Evolutionary conservation across 176 grass and related monocot species (phyloP).

Genomic region (Carex scoparia): DNA sequence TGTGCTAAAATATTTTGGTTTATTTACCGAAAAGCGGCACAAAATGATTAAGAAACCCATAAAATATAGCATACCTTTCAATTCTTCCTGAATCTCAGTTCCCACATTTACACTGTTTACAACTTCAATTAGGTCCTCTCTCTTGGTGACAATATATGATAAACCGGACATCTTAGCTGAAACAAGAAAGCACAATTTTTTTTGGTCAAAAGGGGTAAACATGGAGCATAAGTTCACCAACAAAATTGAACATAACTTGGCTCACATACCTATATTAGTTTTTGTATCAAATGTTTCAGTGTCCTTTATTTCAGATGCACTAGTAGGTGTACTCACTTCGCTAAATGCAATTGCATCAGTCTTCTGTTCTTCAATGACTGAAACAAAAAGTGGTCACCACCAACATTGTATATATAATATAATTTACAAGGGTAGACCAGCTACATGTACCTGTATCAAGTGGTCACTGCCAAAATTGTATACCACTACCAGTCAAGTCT

Average conservation of each 20-base stretch:
- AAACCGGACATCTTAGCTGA: background rate
- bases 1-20: background rate
- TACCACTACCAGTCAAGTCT: background rate
- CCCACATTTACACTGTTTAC: background rate
- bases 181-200: background rate
- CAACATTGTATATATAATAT: background rate
- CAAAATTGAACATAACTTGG: background rate
- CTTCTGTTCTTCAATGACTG: background rate
- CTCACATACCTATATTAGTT: background rate
- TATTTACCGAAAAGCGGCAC: background rate
- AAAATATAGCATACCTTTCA: conserved; percentile 1
- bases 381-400: background rate
- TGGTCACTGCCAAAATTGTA: background rate
- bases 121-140: background rate
- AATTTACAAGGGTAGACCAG: background rate
- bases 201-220: background rate
- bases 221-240: background rate
- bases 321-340: background rate
- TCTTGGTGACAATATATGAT: conserved; percentile 13
- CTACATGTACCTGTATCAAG: background rate
- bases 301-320: conserved; percentile 13
- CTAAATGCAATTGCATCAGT: background rate
- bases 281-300: background rate
- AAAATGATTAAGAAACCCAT: background rate
- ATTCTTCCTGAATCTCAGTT: conserved; percentile 5